phyloP scores from a whole-genome alignment of 805 yeast species.

The Barnettozyma siamensis region DNA sequence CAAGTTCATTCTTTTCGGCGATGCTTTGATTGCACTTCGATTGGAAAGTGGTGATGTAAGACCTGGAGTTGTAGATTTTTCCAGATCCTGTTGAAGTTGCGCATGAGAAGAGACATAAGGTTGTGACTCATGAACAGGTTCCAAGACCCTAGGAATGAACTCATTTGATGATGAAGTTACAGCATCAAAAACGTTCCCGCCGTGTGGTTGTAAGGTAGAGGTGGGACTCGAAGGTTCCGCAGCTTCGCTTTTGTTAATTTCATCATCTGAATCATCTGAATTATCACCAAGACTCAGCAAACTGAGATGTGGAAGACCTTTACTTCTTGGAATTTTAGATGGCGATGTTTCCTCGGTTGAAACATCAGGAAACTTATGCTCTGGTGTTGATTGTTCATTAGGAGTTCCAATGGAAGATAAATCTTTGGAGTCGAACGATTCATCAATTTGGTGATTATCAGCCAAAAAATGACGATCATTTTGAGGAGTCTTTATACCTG shows the following conservation, averaged over 20 bases:
- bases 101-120: background rate
- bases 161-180: conserved; percentile 1
- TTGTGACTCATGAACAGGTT: conserved; percentile 10
- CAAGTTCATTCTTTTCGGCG: conserved; percentile 1
- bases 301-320: conserved; percentile 22
- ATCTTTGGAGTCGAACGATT: background rate
- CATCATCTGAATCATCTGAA: conserved; percentile 13
- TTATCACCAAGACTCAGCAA: conserved; percentile 21
- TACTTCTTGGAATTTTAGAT: conserved; percentile 22
- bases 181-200: background rate
- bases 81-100: conserved; percentile 6
- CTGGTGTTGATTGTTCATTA: conserved; percentile 21
- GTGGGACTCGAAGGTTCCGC: background rate
- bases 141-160: conserved; percentile 8
- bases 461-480: conserved; percentile 22
- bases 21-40: background rate
- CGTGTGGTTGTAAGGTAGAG: background rate
- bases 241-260: conserved; percentile 4
- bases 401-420: conserved; percentile 7
- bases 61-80: background rate
- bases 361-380: background rate
- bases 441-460: conserved; percentile 17
- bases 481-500: too few relatives aligned
- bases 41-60: background rate
- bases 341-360: conserved; percentile 12